Base-by-base conservation (phyloP, 2,329 filamentous ascomycete species). In the Blastomyces gilchristii region DNA sequence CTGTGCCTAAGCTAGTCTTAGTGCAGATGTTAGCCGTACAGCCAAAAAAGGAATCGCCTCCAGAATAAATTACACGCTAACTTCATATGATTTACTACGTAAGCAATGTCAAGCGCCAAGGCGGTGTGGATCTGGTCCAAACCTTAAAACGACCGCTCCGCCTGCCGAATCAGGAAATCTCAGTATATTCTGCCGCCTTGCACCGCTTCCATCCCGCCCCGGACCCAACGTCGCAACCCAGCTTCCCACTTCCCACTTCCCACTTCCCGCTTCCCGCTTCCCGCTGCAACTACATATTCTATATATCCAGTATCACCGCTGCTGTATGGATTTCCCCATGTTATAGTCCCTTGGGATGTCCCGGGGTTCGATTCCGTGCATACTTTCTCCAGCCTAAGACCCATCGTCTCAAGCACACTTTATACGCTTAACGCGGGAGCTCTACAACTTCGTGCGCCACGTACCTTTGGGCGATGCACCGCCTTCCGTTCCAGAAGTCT, bases 401-500 rank as follows among this genome's bases (percentile, higher is more conserved):
- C 22, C 7, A 6, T 22, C 45, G 12, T 6, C 12, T 28, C 49
- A 28, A 50, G 22, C 9, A 37, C 6, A 37, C 3, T 16, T 18
- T 31, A 2, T 14, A 18, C 25, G 4, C 50, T 16, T 34, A 18
- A 12, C 31, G 5, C 16, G 16, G 18, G 8, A 37, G 18, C 53
- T 6, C 16, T 2, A 1, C 28, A n/a, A 39, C 31, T 14, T 56
- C 43, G 49, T 31, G 25, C 25, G 49, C 49, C 49, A 22, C 49
- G 25, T 31, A 52, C 49, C 49, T 41, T 22, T 58, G 43, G 58
- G 41, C 58, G 22, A 59, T 59, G 58, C 43, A 49, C 31, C 41
- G 58, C 22, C 58, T 34, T 49, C 43, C 58, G 28, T 22, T 18
- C 7, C 53, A 56, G 34, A 56, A 22, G 4, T 18, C 58, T 2